Conservation (phyloP, 495 filamentous ascomycete species). For the Aspergillus wentii region DNA sequence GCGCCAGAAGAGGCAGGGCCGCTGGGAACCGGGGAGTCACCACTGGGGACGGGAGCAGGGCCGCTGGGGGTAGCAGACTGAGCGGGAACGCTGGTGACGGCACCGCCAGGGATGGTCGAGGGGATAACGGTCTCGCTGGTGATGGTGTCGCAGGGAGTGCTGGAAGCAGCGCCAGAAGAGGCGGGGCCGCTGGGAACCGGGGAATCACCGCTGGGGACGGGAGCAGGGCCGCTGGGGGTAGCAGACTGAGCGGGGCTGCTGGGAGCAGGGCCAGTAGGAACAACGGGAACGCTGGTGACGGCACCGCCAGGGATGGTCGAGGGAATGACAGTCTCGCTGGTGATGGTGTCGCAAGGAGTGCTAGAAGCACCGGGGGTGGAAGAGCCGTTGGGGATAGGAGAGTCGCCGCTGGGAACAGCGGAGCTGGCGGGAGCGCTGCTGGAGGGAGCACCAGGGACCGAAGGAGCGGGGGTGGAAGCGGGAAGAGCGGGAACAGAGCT, state of each 20-base stretch:
- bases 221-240: constrained; percentile 1
- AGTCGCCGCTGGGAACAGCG: constrained; percentile 3
- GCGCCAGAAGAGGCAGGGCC: neutral
- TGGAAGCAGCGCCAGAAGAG: constrained; percentile 2
- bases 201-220: constrained; percentile 1
- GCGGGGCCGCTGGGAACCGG: constrained; percentile 6
- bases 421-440: constrained; percentile 3
- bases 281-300: constrained; percentile 4
- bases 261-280: constrained; percentile 6
- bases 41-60: neutral
- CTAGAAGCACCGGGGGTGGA: neutral
- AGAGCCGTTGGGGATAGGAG: neutral
- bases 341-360: constrained; percentile 3
- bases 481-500: constrained; percentile 18
- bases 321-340: constrained; percentile 6
- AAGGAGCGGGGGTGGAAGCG: constrained; percentile 10
- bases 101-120: neutral
- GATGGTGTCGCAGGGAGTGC: constrained; percentile 12
- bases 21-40: too few species aligned
- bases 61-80: neutral
- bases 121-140: constrained; percentile 8
- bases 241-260: constrained; percentile 7
- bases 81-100: neutral
- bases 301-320: too few species aligned
- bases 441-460: constrained; percentile 8